phyloP scores from a whole-genome alignment of 1,284 basidiomycete species.

The Microbotryum intermedium region DNA sequence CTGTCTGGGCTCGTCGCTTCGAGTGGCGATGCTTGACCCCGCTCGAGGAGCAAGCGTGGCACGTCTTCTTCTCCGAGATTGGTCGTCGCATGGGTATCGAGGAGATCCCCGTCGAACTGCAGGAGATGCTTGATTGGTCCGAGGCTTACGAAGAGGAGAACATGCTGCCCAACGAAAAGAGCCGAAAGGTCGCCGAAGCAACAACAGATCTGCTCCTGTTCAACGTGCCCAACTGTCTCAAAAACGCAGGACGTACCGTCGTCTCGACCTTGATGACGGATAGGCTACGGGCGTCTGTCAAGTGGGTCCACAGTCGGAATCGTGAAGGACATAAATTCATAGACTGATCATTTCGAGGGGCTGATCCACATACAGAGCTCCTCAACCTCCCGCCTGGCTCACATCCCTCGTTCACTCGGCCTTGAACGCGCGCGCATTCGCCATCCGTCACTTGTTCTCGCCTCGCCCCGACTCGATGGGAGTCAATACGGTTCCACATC shows the following conservation, averaged over 20 bases:
- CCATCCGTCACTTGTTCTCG: too few relatives aligned
- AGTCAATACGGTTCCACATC: too few relatives aligned
- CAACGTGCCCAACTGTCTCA: constrained; percentile 5
- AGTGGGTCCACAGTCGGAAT: too few relatives aligned
- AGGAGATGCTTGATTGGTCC: constrained; percentile 10
- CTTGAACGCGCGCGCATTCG: too few relatives aligned
- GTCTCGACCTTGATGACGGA: too few relatives aligned
- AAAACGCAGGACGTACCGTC: not conserved
- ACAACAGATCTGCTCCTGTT: constrained; percentile 7
- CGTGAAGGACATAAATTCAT: too few relatives aligned
- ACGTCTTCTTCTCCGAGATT: constrained; percentile 14
- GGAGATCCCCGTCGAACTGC: constrained; percentile 2
- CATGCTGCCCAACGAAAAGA: constrained; percentile 3
- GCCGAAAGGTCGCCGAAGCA: constrained; percentile 1
- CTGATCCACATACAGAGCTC: too few relatives aligned
- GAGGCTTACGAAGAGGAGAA: constrained; percentile 7
- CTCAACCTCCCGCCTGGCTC: too few relatives aligned
- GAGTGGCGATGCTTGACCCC: constrained; percentile 15
- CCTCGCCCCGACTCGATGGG: too few relatives aligned
- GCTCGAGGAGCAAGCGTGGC: constrained; percentile 12
- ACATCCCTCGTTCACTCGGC: too few relatives aligned
- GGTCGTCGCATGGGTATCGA: constrained; percentile 17
- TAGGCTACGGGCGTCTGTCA: too few relatives aligned
- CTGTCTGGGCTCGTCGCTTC: constrained; percentile 1
- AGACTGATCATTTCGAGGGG: too few relatives aligned